phyloP scores from a whole-genome alignment of 345 rosid species.

The Pugionium cornutum region DNA sequence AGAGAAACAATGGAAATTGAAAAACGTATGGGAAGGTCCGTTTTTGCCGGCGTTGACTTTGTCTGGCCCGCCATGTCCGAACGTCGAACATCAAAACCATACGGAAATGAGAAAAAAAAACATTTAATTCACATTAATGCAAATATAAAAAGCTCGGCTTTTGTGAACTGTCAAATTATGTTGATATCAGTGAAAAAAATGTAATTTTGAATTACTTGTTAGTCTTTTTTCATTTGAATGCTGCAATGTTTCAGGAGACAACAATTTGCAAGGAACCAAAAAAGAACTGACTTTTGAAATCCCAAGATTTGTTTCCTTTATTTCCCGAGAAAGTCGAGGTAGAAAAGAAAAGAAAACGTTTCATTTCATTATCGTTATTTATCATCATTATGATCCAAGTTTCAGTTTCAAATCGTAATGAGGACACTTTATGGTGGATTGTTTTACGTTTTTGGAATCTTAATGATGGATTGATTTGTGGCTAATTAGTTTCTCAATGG shows the following conservation, averaged over 20 bases:
- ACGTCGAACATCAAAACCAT: conserved; percentile 1
- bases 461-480: conserved; percentile 13
- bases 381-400: neutral
- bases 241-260: neutral
- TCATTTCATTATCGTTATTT: neutral
- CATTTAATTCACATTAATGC: neutral
- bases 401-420: conserved; percentile 1
- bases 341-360: neutral
- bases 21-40: conserved; percentile 14
- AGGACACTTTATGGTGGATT: neutral
- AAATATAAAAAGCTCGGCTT: conserved; percentile 6
- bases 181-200: conserved; percentile 4
- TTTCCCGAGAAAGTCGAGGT: neutral
- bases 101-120: neutral
- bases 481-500: neutral
- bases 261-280: neutral
- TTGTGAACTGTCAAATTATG: conserved; percentile 7
- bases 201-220: neutral
- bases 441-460: neutral
- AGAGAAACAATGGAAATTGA: conserved; percentile 17
- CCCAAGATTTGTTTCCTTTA: no score
- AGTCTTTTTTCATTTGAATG: neutral
- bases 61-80: conserved; percentile 39
- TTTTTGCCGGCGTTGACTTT: conserved; percentile 38
- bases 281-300: no score